Conservation (phyloP, 2,329 filamentous ascomycete genomes). For the Aureobasidium mangrovei region DNA sequence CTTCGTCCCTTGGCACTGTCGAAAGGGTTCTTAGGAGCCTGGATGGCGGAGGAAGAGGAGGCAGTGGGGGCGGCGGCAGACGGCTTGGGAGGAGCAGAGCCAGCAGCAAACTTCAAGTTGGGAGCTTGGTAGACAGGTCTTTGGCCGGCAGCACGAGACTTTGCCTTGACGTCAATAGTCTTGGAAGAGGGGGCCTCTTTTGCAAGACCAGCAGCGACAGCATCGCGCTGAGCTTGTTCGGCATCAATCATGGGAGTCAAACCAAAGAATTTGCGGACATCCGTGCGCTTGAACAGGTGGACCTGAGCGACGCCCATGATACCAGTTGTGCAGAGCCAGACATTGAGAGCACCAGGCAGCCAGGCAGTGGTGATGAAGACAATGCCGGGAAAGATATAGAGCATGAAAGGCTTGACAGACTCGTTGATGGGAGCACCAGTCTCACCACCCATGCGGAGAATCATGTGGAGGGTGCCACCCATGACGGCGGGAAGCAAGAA, state of each 20-base stretch:
- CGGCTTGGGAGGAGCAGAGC: neutral
- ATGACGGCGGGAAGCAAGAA: constrained; percentile 57
- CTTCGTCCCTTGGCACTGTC: constrained; percentile 2
- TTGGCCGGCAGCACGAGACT: neutral
- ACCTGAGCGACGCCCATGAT: constrained; percentile 33
- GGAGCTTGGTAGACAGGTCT: constrained; percentile 12
- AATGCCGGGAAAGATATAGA: constrained; percentile 44
- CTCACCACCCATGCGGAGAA: constrained; percentile 41
- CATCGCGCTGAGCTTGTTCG: constrained; percentile 5
- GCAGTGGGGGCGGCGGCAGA: neutral
- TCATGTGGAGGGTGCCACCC: constrained; percentile 25
- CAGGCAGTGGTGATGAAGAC: constrained; percentile 46
- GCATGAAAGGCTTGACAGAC: constrained; percentile 32
- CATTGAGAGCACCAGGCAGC: constrained; percentile 50
- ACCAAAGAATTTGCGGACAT: constrained; percentile 30
- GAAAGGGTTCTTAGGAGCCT: neutral
- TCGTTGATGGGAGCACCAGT: constrained; percentile 31
- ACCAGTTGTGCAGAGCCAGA: constrained; percentile 50
- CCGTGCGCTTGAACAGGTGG: constrained; percentile 29
- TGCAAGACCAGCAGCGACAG: neutral
- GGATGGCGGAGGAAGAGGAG: neutral
- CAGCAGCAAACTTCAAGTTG: constrained; percentile 8
- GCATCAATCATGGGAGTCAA: constrained; percentile 27
- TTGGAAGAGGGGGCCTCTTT: constrained; percentile 3
- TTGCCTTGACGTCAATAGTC: constrained; percentile 17